Evolutionary conservation across 306 rosid species (phyloP).

Genomic region (Inga leiocalycina): DNA sequence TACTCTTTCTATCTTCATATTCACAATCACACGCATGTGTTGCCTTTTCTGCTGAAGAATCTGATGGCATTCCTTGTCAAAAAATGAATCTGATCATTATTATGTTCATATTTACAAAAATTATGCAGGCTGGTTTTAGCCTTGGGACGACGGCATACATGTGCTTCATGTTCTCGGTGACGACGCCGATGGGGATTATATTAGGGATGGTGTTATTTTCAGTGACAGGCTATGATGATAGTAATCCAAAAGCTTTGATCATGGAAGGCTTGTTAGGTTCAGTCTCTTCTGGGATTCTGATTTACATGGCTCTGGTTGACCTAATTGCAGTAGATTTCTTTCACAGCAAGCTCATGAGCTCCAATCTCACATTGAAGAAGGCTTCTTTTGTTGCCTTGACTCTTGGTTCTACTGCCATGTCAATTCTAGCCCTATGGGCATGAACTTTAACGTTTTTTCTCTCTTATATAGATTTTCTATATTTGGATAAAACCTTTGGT

Average conservation of each 20-base stretch:
- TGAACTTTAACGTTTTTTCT: conserved; percentile 33
- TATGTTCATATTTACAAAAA: neutral
- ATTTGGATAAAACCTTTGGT: neutral
- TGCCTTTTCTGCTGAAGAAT: neutral
- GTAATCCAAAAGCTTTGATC: conserved; percentile 76
- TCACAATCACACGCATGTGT: neutral
- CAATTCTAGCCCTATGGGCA: conserved; percentile 91
- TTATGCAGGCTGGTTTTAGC: conserved; percentile 72
- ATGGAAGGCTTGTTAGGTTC: conserved; percentile 90
- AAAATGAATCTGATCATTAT: neutral
- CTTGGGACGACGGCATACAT: conserved; percentile 72
- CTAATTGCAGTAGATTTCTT: conserved; percentile 91
- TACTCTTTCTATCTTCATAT: neutral
- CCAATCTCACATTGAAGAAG: conserved; percentile 55
- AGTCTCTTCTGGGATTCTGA: conserved; percentile 81
- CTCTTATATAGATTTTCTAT: neutral
- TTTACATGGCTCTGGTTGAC: conserved; percentile 95
- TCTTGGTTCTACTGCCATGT: conserved; percentile 84
- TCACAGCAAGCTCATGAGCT: conserved; percentile 83
- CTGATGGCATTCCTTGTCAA: neutral
- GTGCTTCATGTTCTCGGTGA: conserved; percentile 96
- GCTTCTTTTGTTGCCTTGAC: conserved; percentile 70
- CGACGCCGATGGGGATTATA: conserved; percentile 89
- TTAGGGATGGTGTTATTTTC: conserved; percentile 81
- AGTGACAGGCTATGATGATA: conserved; percentile 81